These are phyloP conservation scores for Entomortierella parvispora DNA, from an alignment of 192 early-diverging fungal species.

Conservation along the genomic window DNA sequence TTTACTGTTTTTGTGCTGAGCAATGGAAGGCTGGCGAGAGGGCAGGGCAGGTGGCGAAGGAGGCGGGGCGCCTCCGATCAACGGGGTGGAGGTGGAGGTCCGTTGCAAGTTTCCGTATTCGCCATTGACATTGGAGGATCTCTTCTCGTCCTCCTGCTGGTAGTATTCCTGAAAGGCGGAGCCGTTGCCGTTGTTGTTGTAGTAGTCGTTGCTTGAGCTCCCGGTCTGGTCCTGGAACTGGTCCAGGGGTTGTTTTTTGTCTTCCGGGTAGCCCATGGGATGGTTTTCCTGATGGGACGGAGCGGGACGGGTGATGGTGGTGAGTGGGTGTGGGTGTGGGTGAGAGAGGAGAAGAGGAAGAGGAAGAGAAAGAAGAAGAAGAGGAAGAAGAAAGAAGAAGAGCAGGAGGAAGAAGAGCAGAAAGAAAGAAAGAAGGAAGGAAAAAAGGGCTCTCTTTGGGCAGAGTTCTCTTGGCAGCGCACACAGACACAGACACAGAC, in stretches of 20 bases:
- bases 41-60: neutral
- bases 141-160: no score
- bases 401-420: neutral
- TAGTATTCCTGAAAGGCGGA: neutral
- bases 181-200: constrained; percentile 1
- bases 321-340: neutral
- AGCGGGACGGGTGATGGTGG: neutral
- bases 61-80: no score
- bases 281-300: neutral
- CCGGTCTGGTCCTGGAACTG: neutral
- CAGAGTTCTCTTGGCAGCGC: no score
- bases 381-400: neutral
- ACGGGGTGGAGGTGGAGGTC: no score
- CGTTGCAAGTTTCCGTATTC: no score
- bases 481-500: no score
- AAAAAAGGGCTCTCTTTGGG: neutral
- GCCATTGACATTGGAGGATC: no score
- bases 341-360: neutral
- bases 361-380: constrained; percentile 2
- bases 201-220: neutral
- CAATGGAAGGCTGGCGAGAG: neutral
- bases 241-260: constrained; percentile 16
- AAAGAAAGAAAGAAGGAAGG: neutral
- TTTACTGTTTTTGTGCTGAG: no score
- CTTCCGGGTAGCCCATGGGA: constrained; percentile 30